Conservation (phyloP, 2,329 filamentous ascomycete species). For the Magnaporthales sp. region DNA sequence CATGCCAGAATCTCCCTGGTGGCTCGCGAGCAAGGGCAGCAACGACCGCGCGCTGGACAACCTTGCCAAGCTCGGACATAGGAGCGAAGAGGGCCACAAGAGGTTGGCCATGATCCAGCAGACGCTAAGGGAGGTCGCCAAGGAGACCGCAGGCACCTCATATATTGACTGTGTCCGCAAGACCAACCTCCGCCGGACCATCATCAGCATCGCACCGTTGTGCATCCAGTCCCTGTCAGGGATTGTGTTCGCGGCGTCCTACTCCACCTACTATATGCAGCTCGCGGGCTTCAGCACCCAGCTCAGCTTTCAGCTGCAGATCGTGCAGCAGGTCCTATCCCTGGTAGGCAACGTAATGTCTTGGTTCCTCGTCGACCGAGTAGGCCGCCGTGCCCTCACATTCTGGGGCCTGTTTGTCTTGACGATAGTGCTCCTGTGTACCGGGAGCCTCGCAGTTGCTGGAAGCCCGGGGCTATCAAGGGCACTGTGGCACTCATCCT, state of each 20-base stretch:
- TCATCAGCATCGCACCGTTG: slow-evolving; percentile 27
- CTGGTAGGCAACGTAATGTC: slow-evolving; percentile 30
- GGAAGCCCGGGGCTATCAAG: slow-evolving; percentile 6
- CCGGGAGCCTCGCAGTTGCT: slow-evolving; percentile 20
- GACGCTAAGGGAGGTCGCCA: slow-evolving; percentile 17
- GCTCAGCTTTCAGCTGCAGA: slow-evolving; percentile 28
- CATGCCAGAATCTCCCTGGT: slow-evolving; percentile 22
- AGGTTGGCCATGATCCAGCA: slow-evolving; percentile 14
- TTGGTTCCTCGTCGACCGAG: slow-evolving; percentile 26
- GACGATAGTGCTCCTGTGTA: slow-evolving; percentile 30
- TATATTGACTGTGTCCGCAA: slow-evolving; percentile 25
- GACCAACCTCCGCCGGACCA: slow-evolving; percentile 25
- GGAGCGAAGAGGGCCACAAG: slow-evolving; percentile 12
- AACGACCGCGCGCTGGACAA: slow-evolving; percentile 20
- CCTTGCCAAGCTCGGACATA: slow-evolving; percentile 19
- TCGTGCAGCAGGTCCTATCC: slow-evolving; percentile 28
- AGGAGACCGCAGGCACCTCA: slow-evolving; percentile 20
- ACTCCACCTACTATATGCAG: slow-evolving; percentile 33
- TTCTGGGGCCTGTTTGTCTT: slow-evolving; percentile 24
- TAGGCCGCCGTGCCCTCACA: slow-evolving; percentile 26
- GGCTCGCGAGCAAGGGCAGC: slow-evolving; percentile 20
- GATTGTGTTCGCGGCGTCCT: slow-evolving; percentile 24
- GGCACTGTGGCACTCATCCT: slow-evolving; percentile 15
- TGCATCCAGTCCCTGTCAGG: slow-evolving; percentile 25
- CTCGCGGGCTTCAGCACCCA: slow-evolving; percentile 28